Evolutionary conservation across 495 filamentous ascomycete genomes (phyloP).

Genomic region (Talaromyces stipitatus): DNA sequence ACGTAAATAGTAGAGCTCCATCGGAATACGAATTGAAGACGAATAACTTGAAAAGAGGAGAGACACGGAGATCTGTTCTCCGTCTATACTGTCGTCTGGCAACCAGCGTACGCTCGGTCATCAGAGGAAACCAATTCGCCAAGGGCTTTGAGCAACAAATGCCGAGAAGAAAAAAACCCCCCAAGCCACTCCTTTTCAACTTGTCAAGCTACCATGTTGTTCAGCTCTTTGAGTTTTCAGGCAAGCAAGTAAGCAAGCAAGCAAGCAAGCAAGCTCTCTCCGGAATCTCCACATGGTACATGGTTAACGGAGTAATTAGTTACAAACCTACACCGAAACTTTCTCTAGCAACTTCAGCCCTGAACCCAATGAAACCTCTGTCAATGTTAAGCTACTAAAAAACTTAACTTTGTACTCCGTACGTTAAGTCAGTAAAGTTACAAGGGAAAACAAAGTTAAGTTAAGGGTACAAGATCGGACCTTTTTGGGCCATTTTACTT

Average conservation of each 20-base stretch:
- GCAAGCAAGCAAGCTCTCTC: no score
- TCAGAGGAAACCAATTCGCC: background rate
- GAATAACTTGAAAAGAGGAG: background rate
- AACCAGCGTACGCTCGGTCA: background rate
- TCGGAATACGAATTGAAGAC: background rate
- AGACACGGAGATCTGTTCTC: background rate
- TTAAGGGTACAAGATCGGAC: background rate
- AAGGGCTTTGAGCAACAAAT: background rate
- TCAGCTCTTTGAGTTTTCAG: no score
- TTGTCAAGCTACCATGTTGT: no score
- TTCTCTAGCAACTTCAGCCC: no score
- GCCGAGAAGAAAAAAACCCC: no score
- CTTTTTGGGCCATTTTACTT: no score
- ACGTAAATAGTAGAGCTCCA: background rate
- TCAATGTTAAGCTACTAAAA: background rate
- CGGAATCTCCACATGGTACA: no score
- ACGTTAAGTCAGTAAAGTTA: background rate
- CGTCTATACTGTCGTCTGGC: no score
- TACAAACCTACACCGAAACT: no score
- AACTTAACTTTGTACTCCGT: background rate
- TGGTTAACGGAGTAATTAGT: no score
- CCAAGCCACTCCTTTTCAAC: no score
- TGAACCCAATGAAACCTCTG: background rate
- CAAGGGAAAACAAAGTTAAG: background rate
- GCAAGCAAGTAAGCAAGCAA: no score